phyloP scores from a whole-genome alignment of 2,329 filamentous ascomycete species.

The Furcasterigmium furcatum region DNA sequence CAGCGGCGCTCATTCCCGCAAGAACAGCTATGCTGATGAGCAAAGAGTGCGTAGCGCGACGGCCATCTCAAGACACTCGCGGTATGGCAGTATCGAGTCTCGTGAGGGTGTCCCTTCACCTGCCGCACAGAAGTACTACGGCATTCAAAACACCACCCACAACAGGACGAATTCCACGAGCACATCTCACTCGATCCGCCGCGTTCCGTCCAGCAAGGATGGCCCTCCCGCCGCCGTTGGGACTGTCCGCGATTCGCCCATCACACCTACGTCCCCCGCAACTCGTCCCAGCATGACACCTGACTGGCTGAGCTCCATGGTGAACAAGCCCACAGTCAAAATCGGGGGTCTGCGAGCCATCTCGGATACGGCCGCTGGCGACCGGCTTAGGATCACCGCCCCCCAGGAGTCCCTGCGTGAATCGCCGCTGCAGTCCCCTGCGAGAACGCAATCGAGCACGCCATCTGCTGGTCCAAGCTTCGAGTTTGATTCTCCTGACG shows the following conservation, averaged over 20 bases:
- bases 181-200: slow-evolving; percentile 52
- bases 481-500: slow-evolving; percentile 73
- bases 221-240: slow-evolving; percentile 51
- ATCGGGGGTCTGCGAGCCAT: slow-evolving; percentile 73
- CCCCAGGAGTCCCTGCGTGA: slow-evolving; percentile 49
- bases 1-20: slow-evolving; percentile 60
- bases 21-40: slow-evolving; percentile 76
- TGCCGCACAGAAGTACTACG: slow-evolving; percentile 70
- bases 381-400: slow-evolving; percentile 48
- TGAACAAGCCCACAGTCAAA: slow-evolving; percentile 47
- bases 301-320: slow-evolving; percentile 52
- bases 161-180: slow-evolving; percentile 60
- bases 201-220: slow-evolving; percentile 51
- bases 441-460: slow-evolving; percentile 73
- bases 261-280: slow-evolving; percentile 41
- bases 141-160: slow-evolving; percentile 43
- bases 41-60: slow-evolving; percentile 64
- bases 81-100: slow-evolving; percentile 73
- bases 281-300: slow-evolving; percentile 41
- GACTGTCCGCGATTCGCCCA: slow-evolving; percentile 22
- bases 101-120: slow-evolving; percentile 59
- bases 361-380: slow-evolving; percentile 68
- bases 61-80: slow-evolving; percentile 68
- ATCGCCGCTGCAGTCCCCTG: slow-evolving; percentile 59
- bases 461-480: slow-evolving; percentile 66